phyloP scores from a whole-genome alignment of 345 rosid genomes.

The Turritis glabra region DNA sequence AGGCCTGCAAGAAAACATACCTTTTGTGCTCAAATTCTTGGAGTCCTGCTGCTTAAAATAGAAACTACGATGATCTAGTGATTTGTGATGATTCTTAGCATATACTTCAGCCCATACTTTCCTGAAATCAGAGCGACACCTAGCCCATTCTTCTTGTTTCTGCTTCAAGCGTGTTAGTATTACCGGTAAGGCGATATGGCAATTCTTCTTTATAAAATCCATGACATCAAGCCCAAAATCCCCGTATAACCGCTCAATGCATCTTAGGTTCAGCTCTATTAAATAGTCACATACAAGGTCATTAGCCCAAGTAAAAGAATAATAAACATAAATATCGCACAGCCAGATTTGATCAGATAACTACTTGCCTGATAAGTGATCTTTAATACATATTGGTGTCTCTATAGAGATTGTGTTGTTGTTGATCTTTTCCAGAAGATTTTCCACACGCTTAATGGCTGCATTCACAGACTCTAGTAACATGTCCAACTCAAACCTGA shows the following conservation, averaged over 20 bases:
- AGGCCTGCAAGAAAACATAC: constrained; percentile 43
- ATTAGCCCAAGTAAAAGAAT: constrained; percentile 15
- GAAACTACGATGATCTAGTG: constrained; percentile 97
- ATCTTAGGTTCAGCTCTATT: constrained; percentile 86
- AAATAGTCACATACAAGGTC: constrained; percentile 29
- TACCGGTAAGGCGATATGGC: constrained; percentile 81
- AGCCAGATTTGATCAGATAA: constrained; percentile 11
- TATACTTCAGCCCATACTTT: constrained; percentile 99
- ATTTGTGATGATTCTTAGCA: constrained; percentile 93
- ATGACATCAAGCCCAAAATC: constrained; percentile 97
- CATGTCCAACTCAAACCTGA: constrained; percentile 99
- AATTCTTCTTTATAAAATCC: constrained; percentile 80
- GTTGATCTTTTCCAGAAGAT: constrained; percentile 73
- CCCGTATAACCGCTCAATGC: constrained; percentile 92
- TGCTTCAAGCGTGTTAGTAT: constrained; percentile 96
- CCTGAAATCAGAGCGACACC: constrained; percentile 91
- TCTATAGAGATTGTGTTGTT: constrained; percentile 63
- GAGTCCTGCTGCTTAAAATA: constrained; percentile 98
- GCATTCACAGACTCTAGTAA: constrained; percentile 84
- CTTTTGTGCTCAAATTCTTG: constrained; percentile 91
- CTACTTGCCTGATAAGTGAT: constrained; percentile 79
- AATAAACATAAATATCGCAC: constrained; percentile 8
- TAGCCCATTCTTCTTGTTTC: constrained; percentile 99
- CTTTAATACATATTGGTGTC: constrained; percentile 61
- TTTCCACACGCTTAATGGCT: constrained; percentile 81